phyloP scores from a whole-genome alignment of 2,329 filamentous ascomycete species.

The Neofusicoccum kwambonambiense region DNA sequence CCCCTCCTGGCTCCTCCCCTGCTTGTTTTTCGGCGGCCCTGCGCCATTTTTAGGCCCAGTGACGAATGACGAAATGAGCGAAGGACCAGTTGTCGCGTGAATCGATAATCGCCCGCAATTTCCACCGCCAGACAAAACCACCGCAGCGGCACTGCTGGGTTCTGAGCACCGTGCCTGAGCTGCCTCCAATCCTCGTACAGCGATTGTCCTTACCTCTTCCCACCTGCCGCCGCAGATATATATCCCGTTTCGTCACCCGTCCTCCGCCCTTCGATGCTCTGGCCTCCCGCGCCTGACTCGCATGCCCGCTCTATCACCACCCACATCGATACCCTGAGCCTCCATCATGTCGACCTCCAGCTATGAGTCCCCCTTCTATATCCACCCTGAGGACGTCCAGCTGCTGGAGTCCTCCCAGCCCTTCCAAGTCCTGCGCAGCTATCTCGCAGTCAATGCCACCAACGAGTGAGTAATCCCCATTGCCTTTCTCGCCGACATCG shows the following conservation, averaged over 20 bases:
- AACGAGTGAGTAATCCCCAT: constrained; percentile 32
- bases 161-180: neutral
- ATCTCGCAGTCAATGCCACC: constrained; percentile 39
- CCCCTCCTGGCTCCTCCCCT: constrained; percentile 7
- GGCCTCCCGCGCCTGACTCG: constrained; percentile 6
- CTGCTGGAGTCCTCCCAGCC: constrained; percentile 40
- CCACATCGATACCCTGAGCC: constrained; percentile 1
- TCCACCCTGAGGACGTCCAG: constrained; percentile 43
- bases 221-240: neutral
- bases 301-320: neutral
- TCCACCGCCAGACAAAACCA: constrained; percentile 13
- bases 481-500: neutral
- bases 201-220: neutral
- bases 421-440: constrained; percentile 44
- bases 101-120: constrained; percentile 9
- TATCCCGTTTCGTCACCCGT: neutral
- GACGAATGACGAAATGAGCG: constrained; percentile 15
- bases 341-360: neutral
- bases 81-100: constrained; percentile 12
- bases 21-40: constrained; percentile 12
- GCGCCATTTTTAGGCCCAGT: constrained; percentile 11
- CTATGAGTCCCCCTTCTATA: constrained; percentile 40
- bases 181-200: neutral
- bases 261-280: neutral
- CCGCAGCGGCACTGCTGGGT: neutral